phyloP scores from a whole-genome alignment of 2,329 filamentous ascomycete genomes.

The Zymoseptoria passerinii region DNA sequence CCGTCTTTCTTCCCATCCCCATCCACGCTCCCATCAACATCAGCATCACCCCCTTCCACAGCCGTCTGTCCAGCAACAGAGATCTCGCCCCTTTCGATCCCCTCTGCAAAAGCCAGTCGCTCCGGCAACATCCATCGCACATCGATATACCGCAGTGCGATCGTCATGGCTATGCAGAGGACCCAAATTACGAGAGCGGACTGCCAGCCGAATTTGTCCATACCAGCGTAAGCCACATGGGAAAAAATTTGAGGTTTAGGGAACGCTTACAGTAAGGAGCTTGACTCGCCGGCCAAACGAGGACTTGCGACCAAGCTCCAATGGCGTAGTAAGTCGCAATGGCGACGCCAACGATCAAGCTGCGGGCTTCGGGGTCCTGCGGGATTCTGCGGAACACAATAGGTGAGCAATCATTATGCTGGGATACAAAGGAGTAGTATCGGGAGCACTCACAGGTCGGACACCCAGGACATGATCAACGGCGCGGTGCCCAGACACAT shows the following conservation, averaged over 20 bases:
- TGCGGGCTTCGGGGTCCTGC: slow-evolving; percentile 43
- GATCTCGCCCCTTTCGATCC: slow-evolving; percentile 13
- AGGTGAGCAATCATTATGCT: too few relatives aligned
- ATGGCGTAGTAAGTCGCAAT: slow-evolving; percentile 46
- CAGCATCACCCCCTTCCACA: slow-evolving; percentile 3
- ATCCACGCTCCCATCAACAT: neutral
- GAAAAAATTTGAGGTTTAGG: neutral
- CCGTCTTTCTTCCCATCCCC: slow-evolving; percentile 2
- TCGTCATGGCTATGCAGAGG: slow-evolving; percentile 40
- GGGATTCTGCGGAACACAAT: slow-evolving; percentile 35
- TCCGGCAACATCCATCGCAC: slow-evolving; percentile 32
- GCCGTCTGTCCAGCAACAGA: slow-evolving; percentile 13
- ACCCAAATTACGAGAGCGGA: slow-evolving; percentile 39
- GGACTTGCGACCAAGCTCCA: slow-evolving; percentile 45
- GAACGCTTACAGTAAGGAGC: slow-evolving; percentile 37
- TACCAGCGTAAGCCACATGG: neutral
- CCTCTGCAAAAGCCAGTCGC: slow-evolving; percentile 16
- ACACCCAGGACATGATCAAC: slow-evolving; percentile 46
- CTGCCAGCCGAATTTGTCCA: slow-evolving; percentile 42
- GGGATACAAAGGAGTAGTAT: too few relatives aligned
- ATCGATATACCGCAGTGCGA: slow-evolving; percentile 38
- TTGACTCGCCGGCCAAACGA: slow-evolving; percentile 45
- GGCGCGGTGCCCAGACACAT: slow-evolving; percentile 44
- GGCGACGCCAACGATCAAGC: slow-evolving; percentile 42
- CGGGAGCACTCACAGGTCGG: slow-evolving; percentile 35